Conservation (phyloP, 2,329 filamentous ascomycete species). For the Cylindrodendrum hubeiense region DNA sequence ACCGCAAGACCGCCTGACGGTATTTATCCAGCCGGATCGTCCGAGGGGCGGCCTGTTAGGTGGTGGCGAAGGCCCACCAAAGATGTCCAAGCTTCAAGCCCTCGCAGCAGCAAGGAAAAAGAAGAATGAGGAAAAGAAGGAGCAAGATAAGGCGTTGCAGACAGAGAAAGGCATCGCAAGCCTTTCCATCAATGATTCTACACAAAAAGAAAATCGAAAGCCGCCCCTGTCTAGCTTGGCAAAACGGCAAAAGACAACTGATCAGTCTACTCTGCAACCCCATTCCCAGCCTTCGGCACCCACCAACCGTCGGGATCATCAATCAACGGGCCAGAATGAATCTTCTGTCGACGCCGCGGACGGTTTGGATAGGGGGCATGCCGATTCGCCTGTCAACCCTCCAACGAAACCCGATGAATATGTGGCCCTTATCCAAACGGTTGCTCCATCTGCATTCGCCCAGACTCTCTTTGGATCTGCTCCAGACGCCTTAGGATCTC, state of each 20-base stretch:
- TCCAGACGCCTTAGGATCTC: constrained; percentile 44
- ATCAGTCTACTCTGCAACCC: constrained; percentile 8
- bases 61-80: constrained; percentile 74
- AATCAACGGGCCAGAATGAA: not conserved
- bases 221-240: constrained; percentile 29
- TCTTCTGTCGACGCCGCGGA: not conserved
- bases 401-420: not conserved
- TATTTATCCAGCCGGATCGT: constrained; percentile 69
- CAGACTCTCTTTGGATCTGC: constrained; percentile 63
- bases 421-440: constrained; percentile 9
- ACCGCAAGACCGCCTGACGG: constrained; percentile 73
- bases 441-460: constrained; percentile 68
- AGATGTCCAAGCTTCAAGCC: constrained; percentile 91
- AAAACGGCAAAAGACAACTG: constrained; percentile 41
- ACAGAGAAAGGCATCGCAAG: constrained; percentile 46
- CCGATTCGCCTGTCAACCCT: not conserved
- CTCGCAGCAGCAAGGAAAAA: constrained; percentile 88
- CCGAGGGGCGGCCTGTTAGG: constrained; percentile 80
- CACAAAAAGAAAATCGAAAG: constrained; percentile 45
- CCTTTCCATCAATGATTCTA: constrained; percentile 47
- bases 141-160: constrained; percentile 41
- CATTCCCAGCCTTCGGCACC: constrained; percentile 5
- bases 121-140: constrained; percentile 76
- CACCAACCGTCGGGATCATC: not conserved
- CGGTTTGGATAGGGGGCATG: not conserved